Evolutionary conservation across 768 basidiomycete species (phyloP), one percentile per base, ranked within the genome.

Genomic region (Phylloporus scabripes): DNA sequence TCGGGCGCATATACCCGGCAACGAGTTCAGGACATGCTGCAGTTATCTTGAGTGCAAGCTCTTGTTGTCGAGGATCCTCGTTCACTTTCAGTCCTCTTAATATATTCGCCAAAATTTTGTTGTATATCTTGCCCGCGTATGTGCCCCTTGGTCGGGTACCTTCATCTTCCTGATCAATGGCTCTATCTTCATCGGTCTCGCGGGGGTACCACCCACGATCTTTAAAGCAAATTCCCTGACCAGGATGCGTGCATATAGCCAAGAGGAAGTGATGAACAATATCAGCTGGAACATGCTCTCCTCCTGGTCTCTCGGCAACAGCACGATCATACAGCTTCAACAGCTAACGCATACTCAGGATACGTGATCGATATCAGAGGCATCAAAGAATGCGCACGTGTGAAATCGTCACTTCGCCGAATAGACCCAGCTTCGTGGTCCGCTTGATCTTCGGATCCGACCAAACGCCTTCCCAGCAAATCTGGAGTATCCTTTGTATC

Each of bases 191-290:
- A 15, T 76, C 76, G 2, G 65, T 62, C 52, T 85, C 84, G 2
- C 89, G 81, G 4, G 82, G 82, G 57, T 96, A 97, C 93, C 93
- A 97, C 2, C 93, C 93, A 7, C 80, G 76, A 59, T 94, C 91
- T 45, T 73, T 80, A 69, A 95, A 96, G 60, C 93, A 97, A 12
- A 96, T 74, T 0, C 93, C 93, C 11, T 74, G 69, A 0, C 93
- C 92, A 0, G 90, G 87, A 21, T 79, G 80, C 0, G 88, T 86
- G 57, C 86, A 88, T 26, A 92, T 80, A 2, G 85, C 86, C 23
- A 94, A 77, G 10, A 96, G 70, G 65, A 96, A 97, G 58, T 93
- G 91, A 52, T 92, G 88, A 0, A 79, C 83, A 4, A 95, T 74
- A 54, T 94, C 84, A 1, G 86, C 91, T 9, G 83, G 85, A 17